Conservation (phyloP, 176 grass and related monocot genomes). For the Canna indica region DNA sequence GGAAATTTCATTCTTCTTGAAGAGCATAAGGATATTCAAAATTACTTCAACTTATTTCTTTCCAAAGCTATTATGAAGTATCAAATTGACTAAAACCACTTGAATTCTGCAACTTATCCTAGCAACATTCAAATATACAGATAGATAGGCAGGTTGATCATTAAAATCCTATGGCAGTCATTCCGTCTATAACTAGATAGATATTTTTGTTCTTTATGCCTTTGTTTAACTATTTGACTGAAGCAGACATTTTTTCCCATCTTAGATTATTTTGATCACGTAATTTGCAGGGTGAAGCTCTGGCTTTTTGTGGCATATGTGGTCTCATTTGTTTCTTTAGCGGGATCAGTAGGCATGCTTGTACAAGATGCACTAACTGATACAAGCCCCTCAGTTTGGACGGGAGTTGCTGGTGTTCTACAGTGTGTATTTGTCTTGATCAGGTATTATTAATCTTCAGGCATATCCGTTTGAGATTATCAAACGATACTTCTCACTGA, state of each 20-base stretch:
- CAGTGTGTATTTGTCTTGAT: conserved; percentile 68
- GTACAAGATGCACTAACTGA: conserved; percentile 64
- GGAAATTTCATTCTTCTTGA: not conserved
- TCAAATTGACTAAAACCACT: too few relatives aligned
- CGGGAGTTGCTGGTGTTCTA: conserved; percentile 57
- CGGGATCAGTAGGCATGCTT: conserved; percentile 50
- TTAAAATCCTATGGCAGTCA: too few relatives aligned
- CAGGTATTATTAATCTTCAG: conserved; percentile 31
- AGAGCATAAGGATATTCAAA: not conserved
- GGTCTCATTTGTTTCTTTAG: conserved; percentile 77
- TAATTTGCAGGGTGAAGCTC: conserved; percentile 65
- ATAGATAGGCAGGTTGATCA: not conserved
- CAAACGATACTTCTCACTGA: not conserved
- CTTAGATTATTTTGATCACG: not conserved
- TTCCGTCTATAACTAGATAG: too few relatives aligned
- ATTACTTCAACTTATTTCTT: conserved; percentile 2
- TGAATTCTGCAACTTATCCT: too few relatives aligned
- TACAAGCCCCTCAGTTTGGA: conserved; percentile 63
- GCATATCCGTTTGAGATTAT: not conserved
- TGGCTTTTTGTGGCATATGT: conserved; percentile 86
- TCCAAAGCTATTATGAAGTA: conserved; percentile 1
- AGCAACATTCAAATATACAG: not conserved
- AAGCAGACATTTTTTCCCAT: too few relatives aligned
- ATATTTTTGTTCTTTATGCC: too few relatives aligned
- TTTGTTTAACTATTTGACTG: too few relatives aligned